Percentiles rank a stretch among this genome's conserved stretches.
Conservation (phyloP, 106 monocot species). For the Allium cepa region DNA sequence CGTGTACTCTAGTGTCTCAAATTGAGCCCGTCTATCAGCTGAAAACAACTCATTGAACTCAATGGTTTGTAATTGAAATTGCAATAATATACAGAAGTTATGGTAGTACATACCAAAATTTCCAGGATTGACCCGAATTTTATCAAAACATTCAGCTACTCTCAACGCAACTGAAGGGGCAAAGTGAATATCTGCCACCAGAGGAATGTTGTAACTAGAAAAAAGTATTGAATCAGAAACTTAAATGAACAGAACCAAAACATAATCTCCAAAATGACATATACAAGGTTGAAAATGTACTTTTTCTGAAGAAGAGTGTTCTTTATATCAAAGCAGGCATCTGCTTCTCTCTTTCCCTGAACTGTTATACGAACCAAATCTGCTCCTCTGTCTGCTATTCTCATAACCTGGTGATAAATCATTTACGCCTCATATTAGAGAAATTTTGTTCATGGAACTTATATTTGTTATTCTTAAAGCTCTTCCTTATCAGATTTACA, state of each 20-base stretch:
- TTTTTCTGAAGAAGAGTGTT: slow-evolving; percentile 90
- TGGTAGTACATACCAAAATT: slow-evolving; percentile 70
- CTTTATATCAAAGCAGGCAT: slow-evolving; percentile 99
- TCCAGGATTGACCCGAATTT: slow-evolving; percentile 98
- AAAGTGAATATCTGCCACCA: slow-evolving; percentile 99
- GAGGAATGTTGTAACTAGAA: slow-evolving; percentile 91
- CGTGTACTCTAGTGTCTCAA: slow-evolving; percentile 77
- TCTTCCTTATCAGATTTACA: too few species aligned
- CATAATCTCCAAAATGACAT: too few species aligned
- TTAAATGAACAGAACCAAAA: too few species aligned
- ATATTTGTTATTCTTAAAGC: too few species aligned
- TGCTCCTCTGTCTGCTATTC: slow-evolving; percentile 98
- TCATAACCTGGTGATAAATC: slow-evolving; percentile 62
- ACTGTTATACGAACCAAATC: slow-evolving; percentile 96
- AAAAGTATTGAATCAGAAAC: neutral
- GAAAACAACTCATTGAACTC: slow-evolving; percentile 8
- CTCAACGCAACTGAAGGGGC: slow-evolving; percentile 89
- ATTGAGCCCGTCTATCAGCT: slow-evolving; percentile 97
- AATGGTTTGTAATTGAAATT: too few species aligned
- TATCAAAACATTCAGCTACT: slow-evolving; percentile 99
- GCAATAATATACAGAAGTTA: too few species aligned
- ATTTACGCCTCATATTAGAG: neutral
- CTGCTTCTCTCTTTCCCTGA: slow-evolving; percentile 97
- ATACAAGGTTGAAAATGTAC: slow-evolving; percentile 21
- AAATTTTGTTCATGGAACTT: neutral